Conservation (phyloP, 176 grass and related monocot genomes). For the Aegilops tauschii region DNA sequence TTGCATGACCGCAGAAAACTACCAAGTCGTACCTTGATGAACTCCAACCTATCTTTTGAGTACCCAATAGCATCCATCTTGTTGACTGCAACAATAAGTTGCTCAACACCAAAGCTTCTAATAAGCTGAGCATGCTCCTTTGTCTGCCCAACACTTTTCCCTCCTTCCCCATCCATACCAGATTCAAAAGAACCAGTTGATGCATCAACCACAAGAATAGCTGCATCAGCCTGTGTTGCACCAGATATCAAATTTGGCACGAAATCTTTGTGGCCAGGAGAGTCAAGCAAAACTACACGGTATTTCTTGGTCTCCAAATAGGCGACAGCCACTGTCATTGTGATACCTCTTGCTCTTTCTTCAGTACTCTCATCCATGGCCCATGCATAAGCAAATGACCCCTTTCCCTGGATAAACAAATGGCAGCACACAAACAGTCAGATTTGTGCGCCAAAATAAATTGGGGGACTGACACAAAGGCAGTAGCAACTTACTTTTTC, state of each 20-base stretch:
- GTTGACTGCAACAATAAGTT: conserved; percentile 87
- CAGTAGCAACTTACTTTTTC: conserved; percentile 59
- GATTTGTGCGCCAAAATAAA: conserved; percentile 20
- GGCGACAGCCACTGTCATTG: conserved; percentile 93
- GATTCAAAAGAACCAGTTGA: conserved; percentile 91
- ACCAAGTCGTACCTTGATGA: conserved; percentile 78
- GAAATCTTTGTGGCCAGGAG: conserved; percentile 97
- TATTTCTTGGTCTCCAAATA: conserved; percentile 91
- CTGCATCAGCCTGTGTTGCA: conserved; percentile 94
- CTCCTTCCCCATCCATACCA: conserved; percentile 85
- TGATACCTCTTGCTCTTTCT: conserved; percentile 95
- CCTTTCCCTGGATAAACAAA: conserved; percentile 64
- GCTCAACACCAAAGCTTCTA: conserved; percentile 94
- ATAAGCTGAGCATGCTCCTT: conserved; percentile 94
- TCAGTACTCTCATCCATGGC: conserved; percentile 96
- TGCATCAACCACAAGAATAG: conserved; percentile 95
- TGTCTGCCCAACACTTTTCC: conserved; percentile 81
- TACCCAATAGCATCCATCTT: conserved; percentile 92
- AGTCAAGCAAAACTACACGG: conserved; percentile 87
- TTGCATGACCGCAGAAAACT: conserved; percentile 72
- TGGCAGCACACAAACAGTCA: conserved; percentile 23
- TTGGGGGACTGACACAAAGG: neutral
- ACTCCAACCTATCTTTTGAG: conserved; percentile 86
- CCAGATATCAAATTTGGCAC: conserved; percentile 99
- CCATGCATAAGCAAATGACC: conserved; percentile 98